These are phyloP conservation scores for Biscogniauxia mediterranea DNA, from an alignment of 2,329 filamentous ascomycete genomes.

Conservation along the genomic window DNA sequence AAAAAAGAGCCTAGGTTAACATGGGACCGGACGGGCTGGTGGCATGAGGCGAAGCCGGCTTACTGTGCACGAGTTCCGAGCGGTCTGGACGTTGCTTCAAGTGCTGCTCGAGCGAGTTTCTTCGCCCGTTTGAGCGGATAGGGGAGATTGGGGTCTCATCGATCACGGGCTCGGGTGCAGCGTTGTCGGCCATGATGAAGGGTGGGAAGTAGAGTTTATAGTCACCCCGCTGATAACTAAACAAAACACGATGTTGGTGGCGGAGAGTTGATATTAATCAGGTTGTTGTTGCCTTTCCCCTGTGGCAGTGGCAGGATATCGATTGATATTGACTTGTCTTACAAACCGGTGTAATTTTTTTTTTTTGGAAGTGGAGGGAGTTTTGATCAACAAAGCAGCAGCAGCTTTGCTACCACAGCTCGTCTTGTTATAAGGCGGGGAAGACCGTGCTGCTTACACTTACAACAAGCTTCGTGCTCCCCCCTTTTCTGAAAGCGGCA, in stretches of 20 bases:
- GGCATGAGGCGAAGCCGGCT: constrained; percentile 23
- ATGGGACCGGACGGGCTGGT: too few species aligned
- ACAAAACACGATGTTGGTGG: not conserved
- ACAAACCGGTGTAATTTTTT: not conserved
- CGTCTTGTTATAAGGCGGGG: not conserved
- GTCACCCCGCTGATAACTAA: not conserved
- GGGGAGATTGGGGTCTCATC: constrained; percentile 61
- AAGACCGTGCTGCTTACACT: not conserved
- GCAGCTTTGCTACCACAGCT: not conserved
- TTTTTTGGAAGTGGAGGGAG: not conserved
- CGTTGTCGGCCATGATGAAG: constrained; percentile 35
- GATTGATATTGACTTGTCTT: too few species aligned
- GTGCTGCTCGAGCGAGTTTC: constrained; percentile 72
- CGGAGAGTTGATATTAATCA: not conserved
- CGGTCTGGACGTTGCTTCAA: constrained; percentile 72
- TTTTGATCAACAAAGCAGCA: not conserved
- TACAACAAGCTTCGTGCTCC: not conserved
- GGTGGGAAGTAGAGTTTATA: not conserved
- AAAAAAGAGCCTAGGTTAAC: constrained; percentile 6
- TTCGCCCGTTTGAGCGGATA: constrained; percentile 49
- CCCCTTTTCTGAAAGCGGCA: not conserved
- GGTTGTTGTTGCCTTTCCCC: not conserved
- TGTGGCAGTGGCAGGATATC: not conserved
- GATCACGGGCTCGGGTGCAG: constrained; percentile 32
- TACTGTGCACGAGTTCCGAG: constrained; percentile 77